These are phyloP conservation scores for Nissolia schottii DNA, from an alignment of 306 rosid species.

Conservation along the genomic window DNA sequence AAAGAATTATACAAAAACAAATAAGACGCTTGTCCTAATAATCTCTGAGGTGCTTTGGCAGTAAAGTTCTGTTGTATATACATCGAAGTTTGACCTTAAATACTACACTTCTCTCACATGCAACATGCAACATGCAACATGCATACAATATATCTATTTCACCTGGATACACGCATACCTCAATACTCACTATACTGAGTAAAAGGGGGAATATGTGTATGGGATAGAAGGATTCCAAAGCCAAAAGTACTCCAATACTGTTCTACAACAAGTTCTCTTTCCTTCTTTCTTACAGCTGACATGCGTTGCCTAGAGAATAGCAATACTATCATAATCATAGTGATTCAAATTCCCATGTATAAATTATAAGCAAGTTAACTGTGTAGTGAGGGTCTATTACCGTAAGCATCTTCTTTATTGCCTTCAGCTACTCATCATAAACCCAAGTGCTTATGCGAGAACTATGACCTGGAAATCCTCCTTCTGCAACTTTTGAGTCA, in stretches of 20 bases:
- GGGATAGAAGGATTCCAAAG: background rate
- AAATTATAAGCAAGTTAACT: background rate
- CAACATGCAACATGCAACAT: too few species aligned
- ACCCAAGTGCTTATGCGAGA: constrained; percentile 49
- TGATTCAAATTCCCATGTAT: background rate
- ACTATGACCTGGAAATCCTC: constrained; percentile 14
- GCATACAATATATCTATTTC: background rate
- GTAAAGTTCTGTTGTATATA: background rate
- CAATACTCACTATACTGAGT: background rate
- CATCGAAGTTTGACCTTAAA: background rate
- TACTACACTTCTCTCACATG: background rate
- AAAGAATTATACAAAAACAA: too few species aligned
- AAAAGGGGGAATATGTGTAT: background rate
- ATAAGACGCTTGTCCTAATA: too few species aligned
- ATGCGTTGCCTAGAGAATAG: constrained; percentile 7
- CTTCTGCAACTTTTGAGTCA: constrained; percentile 33
- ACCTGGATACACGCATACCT: background rate
- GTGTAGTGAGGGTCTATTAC: background rate
- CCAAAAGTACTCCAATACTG: background rate
- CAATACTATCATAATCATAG: background rate
- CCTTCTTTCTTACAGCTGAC: background rate
- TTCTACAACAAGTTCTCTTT: background rate
- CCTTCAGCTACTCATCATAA: constrained; percentile 42
- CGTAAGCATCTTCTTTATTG: background rate
- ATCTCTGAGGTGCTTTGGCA: background rate